Conservation (phyloP, 2,329 filamentous ascomycete species). For the Alternaria atra region DNA sequence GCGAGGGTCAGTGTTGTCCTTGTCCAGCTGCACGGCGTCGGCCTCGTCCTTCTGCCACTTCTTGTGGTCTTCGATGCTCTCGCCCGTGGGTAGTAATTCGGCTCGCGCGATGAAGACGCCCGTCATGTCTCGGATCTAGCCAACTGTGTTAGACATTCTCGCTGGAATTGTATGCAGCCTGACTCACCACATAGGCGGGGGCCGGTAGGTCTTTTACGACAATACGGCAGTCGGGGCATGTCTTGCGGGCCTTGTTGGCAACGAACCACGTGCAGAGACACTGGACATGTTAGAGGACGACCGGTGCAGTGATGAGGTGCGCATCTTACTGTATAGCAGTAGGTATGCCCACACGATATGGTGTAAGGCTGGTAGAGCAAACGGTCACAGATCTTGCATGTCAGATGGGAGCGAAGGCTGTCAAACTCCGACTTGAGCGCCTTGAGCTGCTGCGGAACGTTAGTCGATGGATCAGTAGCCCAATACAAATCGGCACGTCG, state of each 20-base stretch:
- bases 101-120: slow-evolving; percentile 67
- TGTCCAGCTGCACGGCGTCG: slow-evolving; percentile 67
- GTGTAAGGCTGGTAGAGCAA: slow-evolving; percentile 76
- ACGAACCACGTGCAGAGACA: slow-evolving; percentile 66
- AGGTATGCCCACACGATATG: slow-evolving; percentile 74
- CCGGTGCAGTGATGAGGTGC: slow-evolving; percentile 16
- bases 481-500: background rate
- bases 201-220: slow-evolving; percentile 67
- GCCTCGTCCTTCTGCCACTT: slow-evolving; percentile 68
- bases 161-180: slow-evolving; percentile 21
- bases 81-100: slow-evolving; percentile 69
- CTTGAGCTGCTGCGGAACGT: slow-evolving; percentile 50
- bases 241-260: slow-evolving; percentile 65
- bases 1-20: slow-evolving; percentile 58
- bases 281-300: slow-evolving; percentile 50
- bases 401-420: slow-evolving; percentile 67
- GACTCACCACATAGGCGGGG: slow-evolving; percentile 69
- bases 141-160: slow-evolving; percentile 3
- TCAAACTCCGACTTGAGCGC: slow-evolving; percentile 63
- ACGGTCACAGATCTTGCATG: slow-evolving; percentile 74
- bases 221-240: slow-evolving; percentile 73
- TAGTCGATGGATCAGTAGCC: slow-evolving; percentile 20
- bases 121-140: slow-evolving; percentile 70
- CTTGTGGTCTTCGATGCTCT: slow-evolving; percentile 69
- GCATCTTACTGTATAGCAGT: slow-evolving; percentile 70